Percentiles rank a stretch among this genome's conserved stretches.
phyloP scores from a whole-genome alignment of 1,284 basidiomycete genomes.

The Apiotrichum porosum region DNA sequence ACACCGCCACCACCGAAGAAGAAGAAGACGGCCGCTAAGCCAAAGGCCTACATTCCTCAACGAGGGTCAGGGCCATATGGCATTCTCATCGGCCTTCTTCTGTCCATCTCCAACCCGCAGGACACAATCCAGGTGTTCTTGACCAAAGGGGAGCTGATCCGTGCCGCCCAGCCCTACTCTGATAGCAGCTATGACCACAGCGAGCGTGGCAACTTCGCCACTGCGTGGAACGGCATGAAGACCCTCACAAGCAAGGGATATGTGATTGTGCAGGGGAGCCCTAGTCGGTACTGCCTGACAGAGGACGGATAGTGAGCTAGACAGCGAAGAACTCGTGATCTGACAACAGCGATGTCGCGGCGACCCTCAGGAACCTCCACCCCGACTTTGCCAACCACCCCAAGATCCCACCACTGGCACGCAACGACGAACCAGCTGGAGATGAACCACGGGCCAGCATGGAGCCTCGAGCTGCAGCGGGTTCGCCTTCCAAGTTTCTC shows the following conservation, averaged over 20 bases:
- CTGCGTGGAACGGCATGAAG: constrained; percentile 46
- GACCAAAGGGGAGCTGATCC: constrained; percentile 40
- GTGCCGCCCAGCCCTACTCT: constrained; percentile 34
- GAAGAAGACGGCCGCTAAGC: constrained; percentile 12
- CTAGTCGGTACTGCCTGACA: constrained; percentile 42
- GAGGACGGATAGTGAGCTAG: constrained; percentile 44
- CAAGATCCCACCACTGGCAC: constrained; percentile 10
- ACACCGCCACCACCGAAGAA: constrained; percentile 19
- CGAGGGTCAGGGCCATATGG: constrained; percentile 41
- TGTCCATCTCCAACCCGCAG: constrained; percentile 30
- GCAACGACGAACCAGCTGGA: not conserved
- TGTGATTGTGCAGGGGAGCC: constrained; percentile 41
- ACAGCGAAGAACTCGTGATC: not conserved
- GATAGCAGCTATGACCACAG: constrained; percentile 38
- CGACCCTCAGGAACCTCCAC: constrained; percentile 26
- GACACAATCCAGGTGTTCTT: constrained; percentile 25
- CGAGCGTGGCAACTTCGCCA: constrained; percentile 40
- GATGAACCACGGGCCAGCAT: not conserved
- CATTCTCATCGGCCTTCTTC: constrained; percentile 41
- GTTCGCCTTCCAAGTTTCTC: constrained; percentile 22
- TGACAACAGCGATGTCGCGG: constrained; percentile 34
- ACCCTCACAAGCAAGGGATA: constrained; percentile 41
- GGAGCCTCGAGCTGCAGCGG: no score
- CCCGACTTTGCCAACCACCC: constrained; percentile 31
- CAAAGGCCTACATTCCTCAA: constrained; percentile 39